Evolutionary conservation across 2,329 filamentous ascomycete species (phyloP).

Genomic region (Diaporthe destruens): DNA sequence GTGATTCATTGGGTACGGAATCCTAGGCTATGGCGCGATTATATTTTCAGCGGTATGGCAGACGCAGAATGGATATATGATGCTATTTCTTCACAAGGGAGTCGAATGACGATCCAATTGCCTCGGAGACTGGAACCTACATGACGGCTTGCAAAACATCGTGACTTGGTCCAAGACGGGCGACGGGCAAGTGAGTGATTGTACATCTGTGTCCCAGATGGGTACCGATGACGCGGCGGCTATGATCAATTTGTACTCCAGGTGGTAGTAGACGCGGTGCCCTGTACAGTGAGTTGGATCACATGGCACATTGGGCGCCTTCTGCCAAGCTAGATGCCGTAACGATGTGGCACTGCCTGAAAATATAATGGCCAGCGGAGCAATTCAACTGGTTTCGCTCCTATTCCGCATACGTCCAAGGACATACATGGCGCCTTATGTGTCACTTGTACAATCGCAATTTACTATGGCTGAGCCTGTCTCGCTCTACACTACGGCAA

Average conservation of each 20-base stretch:
- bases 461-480: not conserved
- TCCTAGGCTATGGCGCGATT: conserved; percentile 5
- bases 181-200: too few species aligned
- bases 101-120: not conserved
- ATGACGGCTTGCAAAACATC: too few species aligned
- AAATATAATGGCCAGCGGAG: not conserved
- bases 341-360: not conserved
- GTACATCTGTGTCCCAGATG: too few species aligned
- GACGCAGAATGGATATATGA: not conserved
- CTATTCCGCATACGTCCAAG: too few species aligned
- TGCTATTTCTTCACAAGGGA: not conserved
- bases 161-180: too few species aligned
- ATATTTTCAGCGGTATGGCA: not conserved
- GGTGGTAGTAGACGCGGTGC: too few species aligned
- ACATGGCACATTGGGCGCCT: not conserved
- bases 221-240: too few species aligned
- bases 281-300: not conserved
- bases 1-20: not conserved
- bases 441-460: not conserved
- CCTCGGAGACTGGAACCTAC: too few species aligned
- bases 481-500: not conserved
- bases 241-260: too few species aligned
- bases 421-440: too few species aligned
- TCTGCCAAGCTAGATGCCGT: not conserved
- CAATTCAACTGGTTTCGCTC: too few species aligned